These are phyloP conservation scores for Herpetospermum pedunculosum DNA, from an alignment of 306 rosid genomes.

Conservation along the genomic window DNA sequence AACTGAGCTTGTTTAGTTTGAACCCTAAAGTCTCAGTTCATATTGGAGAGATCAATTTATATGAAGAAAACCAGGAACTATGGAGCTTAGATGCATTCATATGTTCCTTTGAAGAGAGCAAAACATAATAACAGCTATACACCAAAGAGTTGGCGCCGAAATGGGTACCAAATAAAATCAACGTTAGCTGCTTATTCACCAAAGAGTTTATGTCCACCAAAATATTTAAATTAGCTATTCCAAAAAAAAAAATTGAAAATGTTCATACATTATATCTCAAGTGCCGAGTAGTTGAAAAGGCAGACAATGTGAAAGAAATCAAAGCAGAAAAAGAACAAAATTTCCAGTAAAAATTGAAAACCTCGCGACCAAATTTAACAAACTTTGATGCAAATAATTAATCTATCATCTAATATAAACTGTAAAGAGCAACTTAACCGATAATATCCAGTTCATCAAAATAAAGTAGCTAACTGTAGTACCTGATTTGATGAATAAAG, in stretches of 20 bases:
- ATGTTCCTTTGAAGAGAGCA: background rate
- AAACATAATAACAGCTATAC: background rate
- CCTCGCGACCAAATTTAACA: background rate
- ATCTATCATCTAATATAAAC: background rate
- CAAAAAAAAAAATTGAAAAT: background rate
- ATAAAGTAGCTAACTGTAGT: background rate
- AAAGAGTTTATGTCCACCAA: background rate
- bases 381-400: background rate
- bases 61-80: background rate
- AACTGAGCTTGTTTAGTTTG: background rate
- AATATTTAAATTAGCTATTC: background rate
- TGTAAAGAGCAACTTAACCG: background rate
- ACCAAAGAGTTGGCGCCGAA: background rate
- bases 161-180: background rate
- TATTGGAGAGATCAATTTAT: background rate
- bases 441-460: background rate
- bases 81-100: background rate
- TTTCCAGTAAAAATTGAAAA: background rate
- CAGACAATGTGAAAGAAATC: background rate
- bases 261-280: background rate
- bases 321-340: background rate
- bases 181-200: background rate
- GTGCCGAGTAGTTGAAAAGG: background rate
- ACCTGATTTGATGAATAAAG: constrained; percentile 86
- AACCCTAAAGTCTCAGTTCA: background rate